Conservation (phyloP, 2,329 filamentous ascomycete species). For the Xylariaceae sp. region DNA sequence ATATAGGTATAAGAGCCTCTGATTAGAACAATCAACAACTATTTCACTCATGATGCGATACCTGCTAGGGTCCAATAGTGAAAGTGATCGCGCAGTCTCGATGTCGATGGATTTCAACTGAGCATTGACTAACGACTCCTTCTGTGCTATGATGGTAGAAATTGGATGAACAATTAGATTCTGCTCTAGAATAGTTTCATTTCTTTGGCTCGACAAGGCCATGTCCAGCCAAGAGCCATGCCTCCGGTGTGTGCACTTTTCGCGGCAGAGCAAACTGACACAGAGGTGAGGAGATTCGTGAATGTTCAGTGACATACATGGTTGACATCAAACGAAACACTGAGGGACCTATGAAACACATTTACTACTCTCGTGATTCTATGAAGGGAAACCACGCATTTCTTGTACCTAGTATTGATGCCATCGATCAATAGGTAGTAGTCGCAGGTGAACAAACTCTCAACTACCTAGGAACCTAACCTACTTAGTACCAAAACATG, state of each 20-base stretch:
- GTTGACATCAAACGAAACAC: neutral
- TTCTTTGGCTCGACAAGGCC: too few species aligned
- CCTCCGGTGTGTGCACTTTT: neutral
- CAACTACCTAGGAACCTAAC: neutral
- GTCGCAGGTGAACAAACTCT: neutral
- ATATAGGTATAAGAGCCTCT: too few species aligned
- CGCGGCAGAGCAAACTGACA: neutral
- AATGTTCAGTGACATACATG: neutral
- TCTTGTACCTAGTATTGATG: neutral
- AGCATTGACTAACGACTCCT: neutral
- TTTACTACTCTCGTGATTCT: neutral
- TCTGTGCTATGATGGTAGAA: too few species aligned
- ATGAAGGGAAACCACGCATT: neutral
- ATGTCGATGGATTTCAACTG: neutral
- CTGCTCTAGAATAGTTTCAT: too few species aligned
- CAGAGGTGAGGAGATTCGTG: neutral
- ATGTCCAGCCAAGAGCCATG: neutral
- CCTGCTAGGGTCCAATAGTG: neutral
- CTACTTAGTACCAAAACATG: neutral
- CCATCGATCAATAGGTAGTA: neutral
- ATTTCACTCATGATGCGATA: neutral
- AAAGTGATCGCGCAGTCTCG: neutral
- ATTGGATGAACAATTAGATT: too few species aligned
- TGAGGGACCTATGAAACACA: neutral
- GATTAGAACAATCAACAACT: neutral